Percentiles rank a stretch among this genome's conserved stretches.
These are phyloP conservation scores for Colletotrichum shisoi DNA, from an alignment of 2,329 filamentous ascomycete genomes.

Conservation along the genomic window DNA sequence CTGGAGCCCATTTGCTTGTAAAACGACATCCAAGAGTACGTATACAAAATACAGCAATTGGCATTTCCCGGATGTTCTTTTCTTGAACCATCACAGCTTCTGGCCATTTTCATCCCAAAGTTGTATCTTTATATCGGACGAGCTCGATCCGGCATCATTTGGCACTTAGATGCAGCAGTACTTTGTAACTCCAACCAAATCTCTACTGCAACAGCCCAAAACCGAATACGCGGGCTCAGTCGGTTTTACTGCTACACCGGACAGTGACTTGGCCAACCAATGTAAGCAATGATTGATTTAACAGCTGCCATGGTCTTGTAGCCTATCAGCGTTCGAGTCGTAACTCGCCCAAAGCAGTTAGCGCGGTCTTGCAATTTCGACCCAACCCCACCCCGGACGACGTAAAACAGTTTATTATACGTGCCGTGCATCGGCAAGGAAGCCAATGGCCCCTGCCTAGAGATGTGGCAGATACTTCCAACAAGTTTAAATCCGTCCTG, in stretches of 20 bases:
- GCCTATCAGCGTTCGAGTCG: slow-evolving; percentile 4
- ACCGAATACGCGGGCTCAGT: background rate
- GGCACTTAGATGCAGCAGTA: background rate
- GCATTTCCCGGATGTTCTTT: no score
- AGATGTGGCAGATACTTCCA: background rate
- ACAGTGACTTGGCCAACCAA: no score
- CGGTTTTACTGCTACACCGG: background rate
- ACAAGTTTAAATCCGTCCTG: background rate
- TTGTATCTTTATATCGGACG: background rate
- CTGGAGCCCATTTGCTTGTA: slow-evolving; percentile 3
- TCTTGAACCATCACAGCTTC: no score
- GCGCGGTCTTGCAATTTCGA: background rate
- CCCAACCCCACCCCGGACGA: background rate
- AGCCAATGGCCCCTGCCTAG: background rate
- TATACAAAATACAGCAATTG: no score
- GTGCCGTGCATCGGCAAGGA: slow-evolving; percentile 3
- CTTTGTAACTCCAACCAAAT: background rate
- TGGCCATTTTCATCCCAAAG: no score
- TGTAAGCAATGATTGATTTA: no score
- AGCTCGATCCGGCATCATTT: background rate
- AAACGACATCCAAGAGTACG: no score
- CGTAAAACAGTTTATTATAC: slow-evolving; percentile 9
- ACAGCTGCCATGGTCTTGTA: background rate
- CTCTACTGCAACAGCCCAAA: background rate
- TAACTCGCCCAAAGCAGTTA: slow-evolving; percentile 8